Evolutionary conservation across 2,329 filamentous ascomycete genomes (phyloP).

Genomic region (Domatiomyces globalis): DNA sequence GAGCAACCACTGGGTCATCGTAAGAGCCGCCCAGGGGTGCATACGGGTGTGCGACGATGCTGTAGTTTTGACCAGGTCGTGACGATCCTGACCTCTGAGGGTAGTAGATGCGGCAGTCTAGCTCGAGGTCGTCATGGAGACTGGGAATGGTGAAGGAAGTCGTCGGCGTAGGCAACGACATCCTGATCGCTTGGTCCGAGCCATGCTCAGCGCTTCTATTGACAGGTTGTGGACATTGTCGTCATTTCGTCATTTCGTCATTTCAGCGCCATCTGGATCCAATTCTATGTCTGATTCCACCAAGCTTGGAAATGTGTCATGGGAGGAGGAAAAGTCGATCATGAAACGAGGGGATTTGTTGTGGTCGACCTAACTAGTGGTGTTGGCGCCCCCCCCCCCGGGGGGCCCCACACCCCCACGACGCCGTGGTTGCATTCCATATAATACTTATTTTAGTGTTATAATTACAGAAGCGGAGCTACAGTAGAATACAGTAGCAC

Average conservation of each 20-base stretch:
- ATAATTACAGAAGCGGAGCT: too few species aligned
- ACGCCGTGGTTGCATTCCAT: too few species aligned
- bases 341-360: too few species aligned
- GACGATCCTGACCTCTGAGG: constrained; percentile 29
- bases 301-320: background rate
- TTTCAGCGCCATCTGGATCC: background rate
- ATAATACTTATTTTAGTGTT: too few species aligned
- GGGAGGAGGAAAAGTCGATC: too few species aligned
- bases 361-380: too few species aligned
- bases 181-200: constrained; percentile 4
- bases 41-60: constrained; percentile 79
- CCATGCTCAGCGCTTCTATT: background rate
- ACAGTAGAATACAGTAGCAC: too few species aligned
- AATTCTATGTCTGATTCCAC: background rate
- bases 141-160: constrained; percentile 67
- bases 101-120: constrained; percentile 77
- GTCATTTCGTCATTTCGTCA: background rate
- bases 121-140: constrained; percentile 57
- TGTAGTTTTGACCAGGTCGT: constrained; percentile 18
- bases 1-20: constrained; percentile 66
- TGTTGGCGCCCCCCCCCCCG: too few species aligned
- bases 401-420: too few species aligned
- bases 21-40: constrained; percentile 72
- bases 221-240: background rate
- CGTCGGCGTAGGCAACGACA: constrained; percentile 24